Base-by-base conservation (phyloP, 2,329 filamentous ascomycete genomes). In the Microsporum audouinii region DNA sequence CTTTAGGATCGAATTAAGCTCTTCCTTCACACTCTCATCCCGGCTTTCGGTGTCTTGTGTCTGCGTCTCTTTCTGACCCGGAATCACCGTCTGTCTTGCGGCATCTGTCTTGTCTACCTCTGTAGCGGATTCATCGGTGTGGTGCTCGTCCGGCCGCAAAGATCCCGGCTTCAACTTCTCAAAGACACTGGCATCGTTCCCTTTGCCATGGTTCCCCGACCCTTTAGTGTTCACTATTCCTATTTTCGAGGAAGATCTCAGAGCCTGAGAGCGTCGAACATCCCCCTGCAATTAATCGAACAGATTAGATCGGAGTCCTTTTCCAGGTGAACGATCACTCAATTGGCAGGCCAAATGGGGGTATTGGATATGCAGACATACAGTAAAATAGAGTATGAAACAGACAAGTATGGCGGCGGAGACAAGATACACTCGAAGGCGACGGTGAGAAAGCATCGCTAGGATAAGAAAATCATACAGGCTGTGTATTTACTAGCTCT, bases 1-100 rank as follows among this genome's bases (percentile, higher is more conserved):
- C 77, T 91, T 94, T 65, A 97, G 74, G 57, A 97, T 95, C 5
- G 75, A 73, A 69, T 90, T 87, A 64, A 97, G 75, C 72, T 90
- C 88, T 17, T 77, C 75, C 71, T 91, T 85, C 1, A 88, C 84
- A 8, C 8, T 51, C 41, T 72, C 69, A 29, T 62, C 47, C 41
- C 70, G 66, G n/a, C 69, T 67, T 41, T 70, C 63, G 36, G 67
- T 62, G 27, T 68, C 65, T 0, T 72, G 66, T 27, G 72, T 71
- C 64, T 71, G 77, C 74, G 77, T 76, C 71, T 77, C 81, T 69
- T 79, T 82, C 67, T 76, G 77, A 5, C 82, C 82, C 0, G 82
- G 79, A 63, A 82, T 79, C 31, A 77, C 72, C 65, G 78, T 34
- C 60, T 57, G 41, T 58, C 62, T 10, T 49, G 59, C 23, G 38